Evolutionary conservation across 768 basidiomycete genomes (phyloP).

Genomic region (Lactarius indigo): DNA sequence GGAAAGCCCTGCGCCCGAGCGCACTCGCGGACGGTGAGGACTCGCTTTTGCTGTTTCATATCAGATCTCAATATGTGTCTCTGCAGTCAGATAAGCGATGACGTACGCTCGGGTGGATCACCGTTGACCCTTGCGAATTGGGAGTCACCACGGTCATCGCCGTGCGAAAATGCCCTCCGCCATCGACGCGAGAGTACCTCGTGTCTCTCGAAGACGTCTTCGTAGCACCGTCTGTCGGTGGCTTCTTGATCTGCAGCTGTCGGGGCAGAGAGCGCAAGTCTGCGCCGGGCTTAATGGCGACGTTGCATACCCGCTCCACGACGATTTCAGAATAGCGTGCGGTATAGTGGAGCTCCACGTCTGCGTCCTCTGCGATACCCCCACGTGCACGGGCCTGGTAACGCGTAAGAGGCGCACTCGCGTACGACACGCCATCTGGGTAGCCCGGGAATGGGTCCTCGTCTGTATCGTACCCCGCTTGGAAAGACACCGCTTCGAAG

Average conservation of each 20-base stretch:
- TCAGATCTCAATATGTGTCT: background rate
- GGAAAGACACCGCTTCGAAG: conserved; percentile 39
- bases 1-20: conserved; percentile 80
- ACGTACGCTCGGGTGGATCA: conserved; percentile 47
- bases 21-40: conserved; percentile 36
- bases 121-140: conserved; percentile 42
- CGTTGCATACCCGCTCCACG: conserved; percentile 54
- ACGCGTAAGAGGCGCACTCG: conserved; percentile 39
- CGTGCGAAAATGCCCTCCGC: conserved; percentile 53
- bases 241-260: background rate
- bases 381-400: conserved; percentile 44
- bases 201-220: background rate
- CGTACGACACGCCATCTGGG: conserved; percentile 41
- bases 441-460: conserved; percentile 43
- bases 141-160: conserved; percentile 58
- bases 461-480: conserved; percentile 4
- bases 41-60: conserved; percentile 59
- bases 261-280: conserved; percentile 32
- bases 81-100: background rate
- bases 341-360: conserved; percentile 58
- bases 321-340: conserved; percentile 37
- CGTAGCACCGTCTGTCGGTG: too few species aligned
- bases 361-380: conserved; percentile 26
- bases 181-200: conserved; percentile 56
- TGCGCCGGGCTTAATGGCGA: conserved; percentile 51